Conservation (phyloP, 2,329 filamentous ascomycete genomes). For the Fusarium sarcochroum region DNA sequence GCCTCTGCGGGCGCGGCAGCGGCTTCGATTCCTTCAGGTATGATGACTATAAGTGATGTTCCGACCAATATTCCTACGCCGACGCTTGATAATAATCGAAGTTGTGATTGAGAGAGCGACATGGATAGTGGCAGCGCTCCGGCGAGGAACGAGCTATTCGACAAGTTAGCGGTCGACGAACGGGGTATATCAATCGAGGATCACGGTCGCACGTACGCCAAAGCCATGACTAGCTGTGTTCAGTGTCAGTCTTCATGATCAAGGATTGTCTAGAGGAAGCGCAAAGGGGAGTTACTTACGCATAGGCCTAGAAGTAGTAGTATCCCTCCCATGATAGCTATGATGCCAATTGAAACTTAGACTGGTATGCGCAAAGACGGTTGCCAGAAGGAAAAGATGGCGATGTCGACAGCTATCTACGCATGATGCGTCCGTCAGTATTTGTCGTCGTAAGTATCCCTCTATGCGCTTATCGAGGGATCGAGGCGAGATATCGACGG, state of each 20-base stretch:
- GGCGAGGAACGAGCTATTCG: constrained; percentile 87
- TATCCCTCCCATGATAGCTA: constrained; percentile 56
- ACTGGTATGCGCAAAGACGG: constrained; percentile 25
- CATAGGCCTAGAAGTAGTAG: constrained; percentile 58
- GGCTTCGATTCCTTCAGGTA: constrained; percentile 95
- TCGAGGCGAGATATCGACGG: constrained; percentile 13
- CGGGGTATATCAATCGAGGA: constrained; percentile 26
- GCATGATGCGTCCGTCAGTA: constrained; percentile 39
- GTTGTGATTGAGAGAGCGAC: constrained; percentile 85
- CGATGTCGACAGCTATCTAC: constrained; percentile 38
- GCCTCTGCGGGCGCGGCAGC: constrained; percentile 73
- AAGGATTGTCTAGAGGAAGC: neutral
- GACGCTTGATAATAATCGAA: constrained; percentile 90
- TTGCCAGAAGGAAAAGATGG: constrained; percentile 20
- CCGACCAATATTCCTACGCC: constrained; percentile 95
- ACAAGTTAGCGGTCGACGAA: constrained; percentile 39
- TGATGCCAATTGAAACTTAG: constrained; percentile 28
- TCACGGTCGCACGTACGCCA: constrained; percentile 63
- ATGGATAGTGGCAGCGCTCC: constrained; percentile 93
- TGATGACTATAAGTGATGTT: constrained; percentile 96
- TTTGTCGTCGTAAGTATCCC: constrained; percentile 5
- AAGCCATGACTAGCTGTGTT: constrained; percentile 68
- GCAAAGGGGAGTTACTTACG: constrained; percentile 51
- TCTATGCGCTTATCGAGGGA: constrained; percentile 21
- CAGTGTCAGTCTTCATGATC: constrained; percentile 41